Conservation (phyloP, 148 eudicot genomes). For the Mesembryanthemum crystallinum region DNA sequence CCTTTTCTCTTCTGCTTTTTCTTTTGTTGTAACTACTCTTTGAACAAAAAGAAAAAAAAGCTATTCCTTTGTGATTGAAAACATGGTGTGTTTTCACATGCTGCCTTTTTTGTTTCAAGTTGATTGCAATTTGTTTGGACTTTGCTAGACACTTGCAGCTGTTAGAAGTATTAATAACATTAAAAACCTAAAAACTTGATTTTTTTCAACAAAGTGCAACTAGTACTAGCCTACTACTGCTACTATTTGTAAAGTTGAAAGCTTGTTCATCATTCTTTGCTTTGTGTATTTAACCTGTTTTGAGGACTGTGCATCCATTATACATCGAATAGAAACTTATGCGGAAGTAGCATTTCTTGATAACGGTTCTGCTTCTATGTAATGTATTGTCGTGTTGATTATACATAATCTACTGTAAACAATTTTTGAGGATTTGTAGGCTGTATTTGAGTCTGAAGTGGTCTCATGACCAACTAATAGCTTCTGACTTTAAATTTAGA, state of each 20-base stretch:
- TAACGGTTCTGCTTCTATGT: no score
- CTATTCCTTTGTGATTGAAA: no score
- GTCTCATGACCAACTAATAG: no score
- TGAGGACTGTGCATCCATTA: background rate
- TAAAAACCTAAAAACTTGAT: background rate
- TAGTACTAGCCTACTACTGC: background rate
- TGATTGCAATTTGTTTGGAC: constrained; percentile 9
- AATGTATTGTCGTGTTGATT: no score
- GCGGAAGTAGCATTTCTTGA: no score
- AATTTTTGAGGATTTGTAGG: no score
- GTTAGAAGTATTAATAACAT: background rate
- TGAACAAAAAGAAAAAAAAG: background rate
- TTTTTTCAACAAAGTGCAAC: background rate
- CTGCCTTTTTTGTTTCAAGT: background rate
- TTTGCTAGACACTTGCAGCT: constrained; percentile 11
- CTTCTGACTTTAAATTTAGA: no score
- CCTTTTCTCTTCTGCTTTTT: background rate
- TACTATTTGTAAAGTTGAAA: background rate
- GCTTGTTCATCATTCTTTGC: background rate
- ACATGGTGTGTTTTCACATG: background rate
- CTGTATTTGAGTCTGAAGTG: no score
- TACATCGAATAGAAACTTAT: no score
- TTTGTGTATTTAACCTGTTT: background rate
- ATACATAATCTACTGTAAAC: no score
- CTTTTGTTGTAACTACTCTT: background rate